Base-by-base conservation (phyloP, 169 alveolate species). In the Plasmodium malariae region DNA sequence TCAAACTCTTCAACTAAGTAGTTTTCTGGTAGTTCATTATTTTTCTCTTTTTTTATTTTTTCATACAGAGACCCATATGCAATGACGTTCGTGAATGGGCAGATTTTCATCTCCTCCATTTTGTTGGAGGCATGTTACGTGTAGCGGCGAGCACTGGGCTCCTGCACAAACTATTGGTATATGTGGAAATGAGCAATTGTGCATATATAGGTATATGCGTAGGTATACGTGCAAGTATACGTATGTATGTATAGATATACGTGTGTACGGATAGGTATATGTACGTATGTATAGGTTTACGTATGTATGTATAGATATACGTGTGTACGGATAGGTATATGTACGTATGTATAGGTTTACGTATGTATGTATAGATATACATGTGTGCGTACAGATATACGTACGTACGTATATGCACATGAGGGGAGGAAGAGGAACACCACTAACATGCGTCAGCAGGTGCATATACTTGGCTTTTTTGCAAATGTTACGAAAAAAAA, bases 11-110 rank as follows among this genome's bases (percentile, higher is more conserved):
- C 70, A 36, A 78, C 48, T 24, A 78, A 19, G 1, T 43, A 67
- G 28, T 78, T 63, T 43, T 78, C 89, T 19, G 68, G 45, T 4
- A 28, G 48, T 6, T 78, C 78, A 34, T 26, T 37, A 55, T 48
- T 78, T 55, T 78, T 60, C 28, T 43, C 89, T 32, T 63, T 62
- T 24, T 78, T 78, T 37, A 43, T 26, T 54, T 78, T 40, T 14
- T 78, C 89, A 43, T 55, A 63, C 14, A 78, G 68, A 28, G 32
- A 32, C 40, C 89, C 89, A 19, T 78, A 78, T 0, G 89, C 78
- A 57, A 78, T 78, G 37, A 78, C 89, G 37, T 57, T 78, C n/a
- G 89, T 78, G 76, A 32, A 45, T 45, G 89, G 76, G 51, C 74
- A 78, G 34, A 19, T 45, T 26, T 60, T n/a, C 76, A 62, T 28